Evolutionary conservation across 495 filamentous ascomycete genomes (phyloP), one percentile per base, ranked within the genome.

Genomic region (Aspergillus biplanus): DNA sequence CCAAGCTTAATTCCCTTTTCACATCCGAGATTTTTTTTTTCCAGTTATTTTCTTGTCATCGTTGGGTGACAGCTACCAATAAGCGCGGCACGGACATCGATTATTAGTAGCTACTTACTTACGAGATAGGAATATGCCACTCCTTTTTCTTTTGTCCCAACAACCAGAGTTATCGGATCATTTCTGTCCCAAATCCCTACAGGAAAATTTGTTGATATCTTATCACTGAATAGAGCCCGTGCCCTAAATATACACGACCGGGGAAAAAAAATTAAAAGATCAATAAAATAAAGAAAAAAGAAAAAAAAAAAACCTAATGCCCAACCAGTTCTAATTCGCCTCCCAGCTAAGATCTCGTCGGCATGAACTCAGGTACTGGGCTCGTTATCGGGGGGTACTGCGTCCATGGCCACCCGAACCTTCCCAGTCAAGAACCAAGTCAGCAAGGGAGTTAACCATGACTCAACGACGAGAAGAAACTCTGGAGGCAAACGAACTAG

Each of bases 1-100:
- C 59, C 27, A 37, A 62, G 59, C 52, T 63, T 62, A 62, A 56
- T 49, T 56, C 21, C 21, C 21, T 31, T 42, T 57, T 6, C 16
- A 8, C 37, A 2, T 44, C 39, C 39, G 3, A 13, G 11, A 4
- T 18, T 50, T 31, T 50, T 7, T 15, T 9, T 27, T 50, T 21
- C 18, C 7, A 18, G 15, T 49, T 16, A n/a, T 48, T n/a, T 48
- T 49, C n/a, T 49, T 49, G 21, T 49, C 21, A 21, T 49, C 15
- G 15, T 44, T 44, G 8, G 15, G 21, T 44, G n/a, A 44, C 11
- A 44, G 8, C 39, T 44, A 21, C 27, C 9, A n/a, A 50, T 11
- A 49, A 49, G 18, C 18, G 16, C 27, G 8, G 21, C 21, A 31
- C 16, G 27, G 47, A 50, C 21, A 18, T 18, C 18, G 16, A 50